phyloP scores from a whole-genome alignment of 2,329 filamentous ascomycete genomes.

The Ophiostoma sp. region DNA sequence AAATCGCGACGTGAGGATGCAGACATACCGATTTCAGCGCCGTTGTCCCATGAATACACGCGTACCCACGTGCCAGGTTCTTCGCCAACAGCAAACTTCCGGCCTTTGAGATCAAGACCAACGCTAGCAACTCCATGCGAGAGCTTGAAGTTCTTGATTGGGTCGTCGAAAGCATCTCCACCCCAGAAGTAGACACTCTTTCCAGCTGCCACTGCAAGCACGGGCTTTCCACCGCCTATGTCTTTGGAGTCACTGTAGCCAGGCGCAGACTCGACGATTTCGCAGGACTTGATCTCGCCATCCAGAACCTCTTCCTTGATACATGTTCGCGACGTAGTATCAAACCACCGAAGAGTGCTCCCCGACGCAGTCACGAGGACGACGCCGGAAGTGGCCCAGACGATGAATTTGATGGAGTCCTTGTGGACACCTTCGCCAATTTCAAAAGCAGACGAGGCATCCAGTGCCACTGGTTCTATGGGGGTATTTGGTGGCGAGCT shows the following conservation, averaged over 20 bases:
- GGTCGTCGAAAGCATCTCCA: constrained; percentile 60
- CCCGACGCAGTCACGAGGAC: constrained; percentile 87
- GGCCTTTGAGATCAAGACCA: constrained; percentile 72
- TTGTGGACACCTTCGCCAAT: constrained; percentile 80
- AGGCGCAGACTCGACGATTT: constrained; percentile 67
- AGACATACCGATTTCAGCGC: constrained; percentile 64
- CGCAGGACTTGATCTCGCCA: constrained; percentile 83
- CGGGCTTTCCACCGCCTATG: constrained; percentile 61
- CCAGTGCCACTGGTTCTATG: constrained; percentile 42
- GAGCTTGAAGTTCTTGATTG: constrained; percentile 74
- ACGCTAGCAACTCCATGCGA: constrained; percentile 86
- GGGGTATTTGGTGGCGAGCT: constrained; percentile 31
- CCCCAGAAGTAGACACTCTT: constrained; percentile 92
- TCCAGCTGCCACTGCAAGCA: constrained; percentile 87
- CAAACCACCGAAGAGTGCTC: constrained; percentile 91
- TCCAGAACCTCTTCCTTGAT: constrained; percentile 74
- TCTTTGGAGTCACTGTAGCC: constrained; percentile 54
- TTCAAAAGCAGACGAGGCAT: constrained; percentile 67
- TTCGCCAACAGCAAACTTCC: constrained; percentile 84
- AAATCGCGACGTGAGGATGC: background rate
- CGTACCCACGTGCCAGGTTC: constrained; percentile 94
- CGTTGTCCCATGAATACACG: constrained; percentile 82
- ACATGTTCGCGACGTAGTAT: constrained; percentile 69
- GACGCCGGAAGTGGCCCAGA: constrained; percentile 86
- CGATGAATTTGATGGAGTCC: constrained; percentile 89